These are phyloP conservation scores for Chaetomium globosum DNA, from an alignment of 2,329 filamentous ascomycete species.

Conservation along the genomic window DNA sequence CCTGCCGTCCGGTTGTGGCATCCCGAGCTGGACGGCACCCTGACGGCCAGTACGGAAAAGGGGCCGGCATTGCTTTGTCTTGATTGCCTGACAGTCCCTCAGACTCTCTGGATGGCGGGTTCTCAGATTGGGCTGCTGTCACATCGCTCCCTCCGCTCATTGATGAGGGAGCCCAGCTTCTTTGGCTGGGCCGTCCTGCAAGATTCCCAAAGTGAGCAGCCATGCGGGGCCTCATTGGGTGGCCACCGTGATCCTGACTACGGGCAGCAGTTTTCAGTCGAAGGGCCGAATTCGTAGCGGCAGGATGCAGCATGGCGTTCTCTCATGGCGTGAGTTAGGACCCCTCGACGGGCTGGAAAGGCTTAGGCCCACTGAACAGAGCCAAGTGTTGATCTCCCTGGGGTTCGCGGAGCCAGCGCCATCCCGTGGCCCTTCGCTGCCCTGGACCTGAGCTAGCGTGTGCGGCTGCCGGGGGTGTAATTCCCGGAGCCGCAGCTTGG, in stretches of 20 bases:
- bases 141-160: background rate
- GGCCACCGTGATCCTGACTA: constrained; percentile 8
- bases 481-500: constrained; percentile 24
- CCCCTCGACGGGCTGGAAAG: background rate
- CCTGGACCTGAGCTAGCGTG: constrained; percentile 15
- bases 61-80: background rate
- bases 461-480: constrained; percentile 13
- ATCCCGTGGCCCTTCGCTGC: constrained; percentile 23
- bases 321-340: constrained; percentile 27
- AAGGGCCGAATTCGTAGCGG: constrained; percentile 36
- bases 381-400: constrained; percentile 20
- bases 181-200: constrained; percentile 16
- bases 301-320: constrained; percentile 32
- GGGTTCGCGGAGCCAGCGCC: constrained; percentile 26
- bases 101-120: background rate
- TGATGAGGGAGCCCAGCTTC: constrained; percentile 4
- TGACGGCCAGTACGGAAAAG: constrained; percentile 14
- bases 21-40: constrained; percentile 23
- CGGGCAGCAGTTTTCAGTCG: constrained; percentile 15
- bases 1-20: constrained; percentile 22
- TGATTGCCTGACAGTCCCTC: background rate
- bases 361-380: constrained; percentile 25
- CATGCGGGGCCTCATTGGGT: constrained; percentile 13
- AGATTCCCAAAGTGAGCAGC: constrained; percentile 12
- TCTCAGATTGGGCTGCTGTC: background rate